Evolutionary conservation across 73 alveolate genomes (phyloP).

Genomic region (Blepharisma japonicum): DNA sequence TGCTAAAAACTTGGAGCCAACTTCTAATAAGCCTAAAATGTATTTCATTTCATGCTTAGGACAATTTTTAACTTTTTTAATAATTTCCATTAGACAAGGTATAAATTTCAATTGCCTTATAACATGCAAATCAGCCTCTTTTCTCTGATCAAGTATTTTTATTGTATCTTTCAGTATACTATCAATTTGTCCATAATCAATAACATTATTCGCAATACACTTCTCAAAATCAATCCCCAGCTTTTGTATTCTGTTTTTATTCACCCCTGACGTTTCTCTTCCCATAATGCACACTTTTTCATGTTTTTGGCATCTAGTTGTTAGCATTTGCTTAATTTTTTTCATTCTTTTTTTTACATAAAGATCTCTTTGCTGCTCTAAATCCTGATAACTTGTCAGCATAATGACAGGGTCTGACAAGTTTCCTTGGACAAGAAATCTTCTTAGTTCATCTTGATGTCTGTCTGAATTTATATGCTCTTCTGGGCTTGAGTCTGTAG

Average conservation of each 20-base stretch:
- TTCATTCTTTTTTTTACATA: slow-evolving; percentile 79
- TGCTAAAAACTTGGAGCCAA: slow-evolving; percentile 55
- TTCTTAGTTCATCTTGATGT: slow-evolving; percentile 2
- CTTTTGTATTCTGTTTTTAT: slow-evolving; percentile 79
- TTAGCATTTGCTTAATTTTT: slow-evolving; percentile 74
- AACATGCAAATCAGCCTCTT: slow-evolving; percentile 81
- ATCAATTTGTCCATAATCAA: slow-evolving; percentile 74
- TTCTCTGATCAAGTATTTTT: slow-evolving; percentile 71
- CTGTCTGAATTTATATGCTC: neutral
- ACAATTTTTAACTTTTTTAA: slow-evolving; percentile 78
- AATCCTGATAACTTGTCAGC: slow-evolving; percentile 64
- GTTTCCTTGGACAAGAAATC: slow-evolving; percentile 48
- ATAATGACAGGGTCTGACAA: slow-evolving; percentile 64
- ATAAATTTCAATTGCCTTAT: slow-evolving; percentile 78
- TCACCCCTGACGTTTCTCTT: slow-evolving; percentile 78
- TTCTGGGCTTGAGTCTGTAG: neutral
- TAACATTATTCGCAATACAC: slow-evolving; percentile 54
- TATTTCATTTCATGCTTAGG: slow-evolving; percentile 84
- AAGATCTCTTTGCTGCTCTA: slow-evolving; percentile 68
- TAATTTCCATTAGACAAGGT: slow-evolving; percentile 80
- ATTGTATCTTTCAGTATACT: slow-evolving; percentile 75
- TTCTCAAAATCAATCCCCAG: slow-evolving; percentile 86
- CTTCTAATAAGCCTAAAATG: slow-evolving; percentile 59
- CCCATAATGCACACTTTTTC: slow-evolving; percentile 79
- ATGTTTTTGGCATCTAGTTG: slow-evolving; percentile 71